These are phyloP conservation scores for Globisporangium polare DNA, from an alignment of 352 stramenopile species.

Conservation along the genomic window DNA sequence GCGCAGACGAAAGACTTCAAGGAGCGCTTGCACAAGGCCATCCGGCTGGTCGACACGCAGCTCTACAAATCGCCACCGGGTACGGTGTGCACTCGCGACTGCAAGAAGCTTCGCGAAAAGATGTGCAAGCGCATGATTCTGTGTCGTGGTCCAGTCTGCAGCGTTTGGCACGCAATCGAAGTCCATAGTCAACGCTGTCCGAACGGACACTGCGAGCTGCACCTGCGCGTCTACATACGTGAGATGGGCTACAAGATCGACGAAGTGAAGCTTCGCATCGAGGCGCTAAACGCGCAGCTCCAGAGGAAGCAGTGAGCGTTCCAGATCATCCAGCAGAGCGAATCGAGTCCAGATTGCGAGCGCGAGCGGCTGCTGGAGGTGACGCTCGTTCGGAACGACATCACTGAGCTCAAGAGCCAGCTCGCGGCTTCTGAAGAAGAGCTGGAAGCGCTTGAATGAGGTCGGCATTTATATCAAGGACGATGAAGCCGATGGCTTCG, in stretches of 20 bases:
- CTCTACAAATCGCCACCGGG: constrained; percentile 45
- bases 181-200: constrained; percentile 54
- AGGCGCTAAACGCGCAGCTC: constrained; percentile 10
- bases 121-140: constrained; percentile 58
- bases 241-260: constrained; percentile 70
- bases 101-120: constrained; percentile 49
- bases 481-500: constrained; percentile 50
- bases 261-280: constrained; percentile 45
- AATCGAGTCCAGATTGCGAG: constrained; percentile 12
- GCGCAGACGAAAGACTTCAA: constrained; percentile 65
- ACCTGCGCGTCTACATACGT: constrained; percentile 53
- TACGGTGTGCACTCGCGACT: constrained; percentile 37
- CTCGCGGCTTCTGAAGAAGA: constrained; percentile 44
- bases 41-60: constrained; percentile 59
- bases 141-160: constrained; percentile 58
- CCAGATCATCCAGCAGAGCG: constrained; percentile 23
- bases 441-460: constrained; percentile 54
- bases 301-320: constrained; percentile 36
- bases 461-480: constrained; percentile 54
- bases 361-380: constrained; percentile 30
- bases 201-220: constrained; percentile 63
- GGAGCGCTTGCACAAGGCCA: constrained; percentile 49
- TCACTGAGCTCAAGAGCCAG: constrained; percentile 57
- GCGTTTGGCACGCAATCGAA: constrained; percentile 66
- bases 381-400: constrained; percentile 42